These are phyloP conservation scores for Cynanchum wilfordii DNA, from an alignment of 257 asterid species.

Conservation along the genomic window DNA sequence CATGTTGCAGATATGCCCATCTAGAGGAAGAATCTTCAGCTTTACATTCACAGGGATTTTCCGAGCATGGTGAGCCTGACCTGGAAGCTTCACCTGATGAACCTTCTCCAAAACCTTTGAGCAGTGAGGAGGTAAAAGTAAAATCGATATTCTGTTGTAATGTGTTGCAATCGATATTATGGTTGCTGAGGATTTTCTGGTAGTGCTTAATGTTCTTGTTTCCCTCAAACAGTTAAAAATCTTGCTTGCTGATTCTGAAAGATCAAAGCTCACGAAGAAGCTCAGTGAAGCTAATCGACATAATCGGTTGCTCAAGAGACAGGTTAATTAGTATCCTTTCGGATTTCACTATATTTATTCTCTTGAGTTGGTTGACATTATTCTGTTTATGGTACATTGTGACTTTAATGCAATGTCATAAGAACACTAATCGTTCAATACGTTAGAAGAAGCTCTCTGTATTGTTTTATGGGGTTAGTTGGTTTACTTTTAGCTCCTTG, in stretches of 20 bases:
- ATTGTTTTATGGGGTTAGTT: neutral
- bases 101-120: slow-evolving; percentile 27
- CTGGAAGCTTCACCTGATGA: slow-evolving; percentile 25
- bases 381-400: neutral
- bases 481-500: neutral
- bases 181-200: neutral
- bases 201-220: slow-evolving; percentile 9
- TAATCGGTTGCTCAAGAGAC: slow-evolving; percentile 73
- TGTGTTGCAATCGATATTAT: neutral
- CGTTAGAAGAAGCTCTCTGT: neutral
- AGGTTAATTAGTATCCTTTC: slow-evolving; percentile 38
- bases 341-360: slow-evolving; percentile 3
- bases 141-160: neutral
- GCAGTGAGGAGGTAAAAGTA: slow-evolving; percentile 49
- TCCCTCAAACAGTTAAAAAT: slow-evolving; percentile 52
- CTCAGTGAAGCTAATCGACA: slow-evolving; percentile 90
- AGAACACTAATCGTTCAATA: neutral
- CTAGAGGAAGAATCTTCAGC: slow-evolving; percentile 52
- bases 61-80: slow-evolving; percentile 28
- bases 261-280: slow-evolving; percentile 65
- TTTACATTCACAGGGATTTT: slow-evolving; percentile 26
- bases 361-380: neutral
- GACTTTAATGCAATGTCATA: neutral
- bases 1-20: slow-evolving; percentile 44
- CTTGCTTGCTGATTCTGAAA: slow-evolving; percentile 66